These are phyloP conservation scores for Rhizopus stolonifer DNA, from an alignment of 371 early-diverging fungal genomes.

Conservation along the genomic window DNA sequence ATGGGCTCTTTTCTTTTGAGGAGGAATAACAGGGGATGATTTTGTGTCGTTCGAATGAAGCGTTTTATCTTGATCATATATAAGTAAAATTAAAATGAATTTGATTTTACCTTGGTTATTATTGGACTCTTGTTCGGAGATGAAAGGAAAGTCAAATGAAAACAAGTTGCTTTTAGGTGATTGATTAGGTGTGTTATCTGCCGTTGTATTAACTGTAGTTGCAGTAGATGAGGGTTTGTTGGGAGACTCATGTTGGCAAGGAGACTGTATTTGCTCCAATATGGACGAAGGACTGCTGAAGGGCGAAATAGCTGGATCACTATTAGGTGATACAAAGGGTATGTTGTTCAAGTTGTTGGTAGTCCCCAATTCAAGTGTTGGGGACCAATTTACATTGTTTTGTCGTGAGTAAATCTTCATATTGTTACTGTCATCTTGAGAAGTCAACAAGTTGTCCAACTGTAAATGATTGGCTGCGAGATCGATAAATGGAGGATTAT, in stretches of 20 bases:
- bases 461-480: constrained; percentile 11
- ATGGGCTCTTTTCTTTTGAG: constrained; percentile 87
- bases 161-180: constrained; percentile 17
- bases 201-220: constrained; percentile 1
- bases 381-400: background rate
- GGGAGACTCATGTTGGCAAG: background rate
- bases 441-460: background rate
- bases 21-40: constrained; percentile 33
- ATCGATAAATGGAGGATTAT: constrained; percentile 13
- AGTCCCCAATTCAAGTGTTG: background rate
- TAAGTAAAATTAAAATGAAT: background rate
- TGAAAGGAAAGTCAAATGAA: background rate
- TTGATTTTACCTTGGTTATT: background rate
- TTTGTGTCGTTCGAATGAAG: background rate
- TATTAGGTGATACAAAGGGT: constrained; percentile 9
- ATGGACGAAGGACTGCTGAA: constrained; percentile 24
- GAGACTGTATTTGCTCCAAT: background rate
- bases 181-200: constrained; percentile 6
- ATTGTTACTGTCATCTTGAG: background rate
- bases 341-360: background rate
- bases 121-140: background rate
- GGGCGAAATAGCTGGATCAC: constrained; percentile 11
- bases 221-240: background rate
- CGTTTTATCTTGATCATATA: background rate
- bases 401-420: background rate